Percentiles rank a stretch among this genome's conserved stretches.
phyloP scores from a whole-genome alignment of 257 asterid species.

The Lantana camara region DNA sequence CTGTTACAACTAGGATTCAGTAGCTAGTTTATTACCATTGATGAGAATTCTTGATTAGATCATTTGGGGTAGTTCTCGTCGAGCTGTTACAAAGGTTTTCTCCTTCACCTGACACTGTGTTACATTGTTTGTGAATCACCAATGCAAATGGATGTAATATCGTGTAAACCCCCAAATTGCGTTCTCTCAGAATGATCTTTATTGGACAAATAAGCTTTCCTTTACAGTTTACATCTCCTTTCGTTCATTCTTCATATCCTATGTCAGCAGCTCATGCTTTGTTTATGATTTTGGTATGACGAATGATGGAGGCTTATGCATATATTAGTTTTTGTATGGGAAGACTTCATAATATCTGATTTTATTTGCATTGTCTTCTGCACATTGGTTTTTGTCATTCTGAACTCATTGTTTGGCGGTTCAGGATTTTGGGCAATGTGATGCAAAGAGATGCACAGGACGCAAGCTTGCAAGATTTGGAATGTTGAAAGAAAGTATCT shows the following conservation, averaged over 20 bases:
- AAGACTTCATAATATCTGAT: background rate
- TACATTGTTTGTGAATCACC: background rate
- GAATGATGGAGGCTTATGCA: background rate
- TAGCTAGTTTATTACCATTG: background rate
- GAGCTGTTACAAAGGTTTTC: background rate
- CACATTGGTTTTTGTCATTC: conserved; percentile 17
- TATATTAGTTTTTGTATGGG: background rate
- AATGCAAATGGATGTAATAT: background rate
- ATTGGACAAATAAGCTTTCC: background rate
- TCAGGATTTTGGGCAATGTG: conserved; percentile 98
- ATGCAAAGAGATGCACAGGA: conserved; percentile 96
- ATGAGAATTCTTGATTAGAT: background rate
- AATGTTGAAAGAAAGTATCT: conserved; percentile 78
- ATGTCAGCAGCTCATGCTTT: background rate
- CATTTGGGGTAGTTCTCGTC: background rate
- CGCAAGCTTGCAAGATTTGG: conserved; percentile 98
- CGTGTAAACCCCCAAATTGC: background rate
- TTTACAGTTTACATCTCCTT: background rate
- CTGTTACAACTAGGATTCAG: background rate
- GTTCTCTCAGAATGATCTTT: background rate
- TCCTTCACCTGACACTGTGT: background rate
- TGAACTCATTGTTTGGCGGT: conserved; percentile 14
- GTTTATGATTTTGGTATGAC: background rate
- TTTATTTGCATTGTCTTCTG: conserved; percentile 8
- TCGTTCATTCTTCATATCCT: background rate